Conservation (phyloP, 495 filamentous ascomycete genomes). For the Podospora anserina region DNA sequence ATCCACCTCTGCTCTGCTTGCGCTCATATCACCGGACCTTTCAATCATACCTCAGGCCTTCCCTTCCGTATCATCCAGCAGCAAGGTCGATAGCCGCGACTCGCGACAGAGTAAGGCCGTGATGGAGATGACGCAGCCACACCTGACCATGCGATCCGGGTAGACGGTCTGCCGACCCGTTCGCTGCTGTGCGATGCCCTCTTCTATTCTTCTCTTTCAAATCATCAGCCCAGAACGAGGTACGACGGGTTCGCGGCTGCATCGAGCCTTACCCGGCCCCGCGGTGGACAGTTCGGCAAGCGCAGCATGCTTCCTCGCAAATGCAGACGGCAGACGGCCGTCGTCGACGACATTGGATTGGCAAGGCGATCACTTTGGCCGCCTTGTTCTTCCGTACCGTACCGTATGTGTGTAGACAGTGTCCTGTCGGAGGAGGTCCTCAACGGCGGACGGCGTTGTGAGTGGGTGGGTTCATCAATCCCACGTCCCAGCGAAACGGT, state of each 20-base stretch:
- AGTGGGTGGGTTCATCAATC: constrained; percentile 11
- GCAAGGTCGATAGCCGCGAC: constrained; percentile 12
- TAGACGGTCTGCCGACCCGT: constrained; percentile 31
- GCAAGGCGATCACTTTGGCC: constrained; percentile 4
- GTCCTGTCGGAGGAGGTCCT: constrained; percentile 1
- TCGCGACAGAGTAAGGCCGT: constrained; percentile 11
- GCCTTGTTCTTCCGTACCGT: neutral
- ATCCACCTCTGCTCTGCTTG: neutral
- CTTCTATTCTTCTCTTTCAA: constrained; percentile 13
- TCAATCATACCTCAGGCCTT: neutral
- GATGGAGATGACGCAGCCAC: constrained; percentile 10
- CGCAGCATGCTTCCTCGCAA: constrained; percentile 1
- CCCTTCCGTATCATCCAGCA: neutral
- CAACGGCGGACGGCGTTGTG: neutral
- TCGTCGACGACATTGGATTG: neutral
- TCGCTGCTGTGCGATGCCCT: constrained; percentile 23
- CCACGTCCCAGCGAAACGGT: constrained; percentile 27
- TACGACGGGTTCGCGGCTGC: constrained; percentile 15
- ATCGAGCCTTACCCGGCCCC: constrained; percentile 15
- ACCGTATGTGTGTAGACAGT: neutral
- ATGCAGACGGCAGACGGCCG: neutral
- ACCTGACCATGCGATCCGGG: neutral
- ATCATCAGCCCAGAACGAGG: neutral
- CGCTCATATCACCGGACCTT: neutral
- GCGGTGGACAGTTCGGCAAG: constrained; percentile 10